phyloP scores from a whole-genome alignment of 352 stramenopile species.

The Globisporangium splendens region DNA sequence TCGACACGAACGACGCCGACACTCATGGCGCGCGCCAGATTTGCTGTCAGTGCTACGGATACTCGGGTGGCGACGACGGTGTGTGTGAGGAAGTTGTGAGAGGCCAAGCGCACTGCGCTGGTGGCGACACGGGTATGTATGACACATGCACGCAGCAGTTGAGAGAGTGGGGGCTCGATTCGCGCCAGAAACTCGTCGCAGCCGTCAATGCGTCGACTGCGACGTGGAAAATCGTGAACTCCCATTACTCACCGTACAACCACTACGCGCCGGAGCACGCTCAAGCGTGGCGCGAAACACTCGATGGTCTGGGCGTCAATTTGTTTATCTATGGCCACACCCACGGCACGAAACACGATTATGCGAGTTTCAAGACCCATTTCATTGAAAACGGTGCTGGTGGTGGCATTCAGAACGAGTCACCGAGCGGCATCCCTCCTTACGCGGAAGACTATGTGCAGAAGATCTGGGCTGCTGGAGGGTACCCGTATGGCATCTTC shows the following conservation, averaged over 20 bases:
- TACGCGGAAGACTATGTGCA: constrained; percentile 19
- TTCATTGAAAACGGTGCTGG: constrained; percentile 77
- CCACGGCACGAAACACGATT: no score
- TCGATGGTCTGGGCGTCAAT: constrained; percentile 30
- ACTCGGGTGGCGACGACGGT: constrained; percentile 31
- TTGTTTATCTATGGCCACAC: no score
- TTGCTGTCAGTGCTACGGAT: constrained; percentile 62
- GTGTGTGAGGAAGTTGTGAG: constrained; percentile 37
- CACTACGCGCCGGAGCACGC: constrained; percentile 39
- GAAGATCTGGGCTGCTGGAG: no score
- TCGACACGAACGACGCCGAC: constrained; percentile 52
- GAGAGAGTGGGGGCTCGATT: constrained; percentile 43
- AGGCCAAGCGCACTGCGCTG: constrained; percentile 34
- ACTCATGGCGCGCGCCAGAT: constrained; percentile 46
- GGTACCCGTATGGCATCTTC: no score
- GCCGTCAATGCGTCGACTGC: constrained; percentile 46
- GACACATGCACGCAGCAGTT: constrained; percentile 41
- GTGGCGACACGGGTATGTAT: constrained; percentile 34
- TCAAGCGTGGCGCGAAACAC: constrained; percentile 55
- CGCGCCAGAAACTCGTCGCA: constrained; percentile 31
- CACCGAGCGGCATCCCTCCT: constrained; percentile 53
- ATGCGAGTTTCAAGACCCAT: constrained; percentile 17
- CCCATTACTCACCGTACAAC: constrained; percentile 55
- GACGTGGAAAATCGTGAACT: constrained; percentile 73
- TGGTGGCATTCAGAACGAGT: constrained; percentile 70